Percentiles rank a stretch among this genome's conserved stretches.
These are phyloP conservation scores for Tulasnella sp. DNA, from an alignment of 768 basidiomycete species.

Conservation along the genomic window DNA sequence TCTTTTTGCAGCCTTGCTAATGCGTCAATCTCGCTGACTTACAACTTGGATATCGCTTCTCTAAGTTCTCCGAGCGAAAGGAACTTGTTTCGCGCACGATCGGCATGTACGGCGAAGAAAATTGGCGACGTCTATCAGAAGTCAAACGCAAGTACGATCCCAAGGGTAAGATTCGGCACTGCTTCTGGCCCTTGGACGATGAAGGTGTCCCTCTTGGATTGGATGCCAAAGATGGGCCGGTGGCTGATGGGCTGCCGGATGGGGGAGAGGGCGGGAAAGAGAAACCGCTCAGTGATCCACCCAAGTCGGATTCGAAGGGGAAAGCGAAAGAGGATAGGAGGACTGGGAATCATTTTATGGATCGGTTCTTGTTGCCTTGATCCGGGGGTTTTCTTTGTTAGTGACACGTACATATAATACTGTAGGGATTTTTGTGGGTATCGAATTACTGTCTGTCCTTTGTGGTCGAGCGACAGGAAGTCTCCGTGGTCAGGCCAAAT, in stretches of 20 bases:
- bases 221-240: not conserved
- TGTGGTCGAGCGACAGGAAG: too few relatives aligned
- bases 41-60: not conserved
- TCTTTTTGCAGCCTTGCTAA: too few relatives aligned
- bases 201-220: constrained; percentile 43
- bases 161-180: constrained; percentile 61
- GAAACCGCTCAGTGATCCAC: not conserved
- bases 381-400: not conserved
- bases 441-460: too few relatives aligned
- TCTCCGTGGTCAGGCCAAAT: too few relatives aligned
- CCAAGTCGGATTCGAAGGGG: constrained; percentile 3
- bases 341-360: constrained; percentile 16
- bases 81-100: constrained; percentile 4
- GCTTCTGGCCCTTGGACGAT: constrained; percentile 70
- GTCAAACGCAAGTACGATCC: constrained; percentile 77
- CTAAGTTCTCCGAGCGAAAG: constrained; percentile 1
- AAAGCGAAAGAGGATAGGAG: not conserved
- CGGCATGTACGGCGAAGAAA: constrained; percentile 32
- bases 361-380: constrained; percentile 5
- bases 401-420: not conserved
- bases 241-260: not conserved
- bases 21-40: too few relatives aligned
- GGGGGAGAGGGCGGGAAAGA: not conserved
- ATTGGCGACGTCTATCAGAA: constrained; percentile 60
- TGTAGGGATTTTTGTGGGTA: too few relatives aligned